Evolutionary conservation across 2,329 filamentous ascomycete species (phyloP), one percentile per base, ranked within the genome.

Genomic region (Sclerotinia borealis): DNA sequence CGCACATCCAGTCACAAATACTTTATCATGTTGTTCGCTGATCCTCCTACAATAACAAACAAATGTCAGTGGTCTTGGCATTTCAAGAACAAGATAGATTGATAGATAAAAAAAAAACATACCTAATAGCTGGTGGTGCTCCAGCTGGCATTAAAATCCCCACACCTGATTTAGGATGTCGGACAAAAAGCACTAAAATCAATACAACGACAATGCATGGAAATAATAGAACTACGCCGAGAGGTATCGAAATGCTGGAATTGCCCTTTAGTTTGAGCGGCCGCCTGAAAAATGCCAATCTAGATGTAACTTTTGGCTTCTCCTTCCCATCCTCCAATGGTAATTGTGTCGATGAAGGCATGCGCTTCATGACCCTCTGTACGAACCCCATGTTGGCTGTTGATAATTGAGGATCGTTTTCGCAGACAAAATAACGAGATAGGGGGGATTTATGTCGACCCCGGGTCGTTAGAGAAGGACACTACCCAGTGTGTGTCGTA

Each of bases 1-100:
- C 72, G 91, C 83, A 76, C 95, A 99, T 68, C 95, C 95, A 43
- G 87, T 90, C 58, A 92, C 90, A 73, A 99, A 99, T 59, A 97
- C 92, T 78, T 96, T 96, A 79, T 99, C 95, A 77, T 98, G 86
- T 73, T 96, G 91, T 78, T 98, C 95, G 78, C 90, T 96, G 72
- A 99, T 99, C 85, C 92, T 93, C 71, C 93, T 96, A 74, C 72
- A 68, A 43, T 22, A 51, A 27, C 60, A 29, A 25, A 55, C 7
- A 59, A 15, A 49, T 25, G 31, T 71, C 63, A 71, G 69, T 54
- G 31, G 43, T 65, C 55, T 34, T 59, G 19, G 11, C 11, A 37
- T 48, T 37, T 9, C 11, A 36, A 29, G 9, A n/a, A 15, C 37
- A 36, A 41, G 17, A 49, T 22, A 63, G 39, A 25, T 58, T 9